Base-by-base conservation (phyloP, 371 early-diverging fungal genomes). In the Sporodiniella umbellata region DNA sequence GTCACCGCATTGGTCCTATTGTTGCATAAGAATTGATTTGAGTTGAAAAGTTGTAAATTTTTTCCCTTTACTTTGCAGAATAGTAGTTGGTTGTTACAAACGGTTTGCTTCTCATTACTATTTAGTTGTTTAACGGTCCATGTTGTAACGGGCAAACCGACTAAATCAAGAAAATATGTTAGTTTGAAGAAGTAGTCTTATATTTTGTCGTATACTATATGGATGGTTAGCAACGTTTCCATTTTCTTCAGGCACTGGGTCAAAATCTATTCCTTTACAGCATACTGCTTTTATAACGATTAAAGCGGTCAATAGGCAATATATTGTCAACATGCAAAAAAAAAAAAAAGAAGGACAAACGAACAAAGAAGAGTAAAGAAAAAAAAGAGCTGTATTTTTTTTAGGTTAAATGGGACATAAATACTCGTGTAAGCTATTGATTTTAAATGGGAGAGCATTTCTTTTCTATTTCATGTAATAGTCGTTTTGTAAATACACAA, bases 81-180 rank as follows among this genome's bases (percentile, higher is more conserved):
- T 22, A 18, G 6, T 8, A 28, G 14, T 40, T 58, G 59, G 17
- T 38, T 19, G 2, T 10, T 25, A 31, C 59, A 58, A 14, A 53
- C 14, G 1, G 8, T 15, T 33, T 43, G 24, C 40, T 18, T 48
- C 40, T 42, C 45, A n/a, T 39, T 21, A 12, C 7, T 2, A 21
- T 45, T 48, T n/a, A 53, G 24, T 31, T 58, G 50, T 3, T 33
- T 53, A 6, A 53, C 48, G 23, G 43, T 45, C 59, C 59, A 58
- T 14, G 48, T 48, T 7, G 48, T 44, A 1, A 58, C n/a, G 44
- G 59, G 59, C 26, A 58, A 31, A 1, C 59, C 59, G 17, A 58
- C 59, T 58, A 33, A 8, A 35, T 8, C 31, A 24, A 48, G 4
- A 33, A 33, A 31, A 33, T 40, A 21, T 7, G 21, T 40, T 37